phyloP scores from a whole-genome alignment of 202 grass and related monocot species.

The Saccharum hybrid region DNA sequence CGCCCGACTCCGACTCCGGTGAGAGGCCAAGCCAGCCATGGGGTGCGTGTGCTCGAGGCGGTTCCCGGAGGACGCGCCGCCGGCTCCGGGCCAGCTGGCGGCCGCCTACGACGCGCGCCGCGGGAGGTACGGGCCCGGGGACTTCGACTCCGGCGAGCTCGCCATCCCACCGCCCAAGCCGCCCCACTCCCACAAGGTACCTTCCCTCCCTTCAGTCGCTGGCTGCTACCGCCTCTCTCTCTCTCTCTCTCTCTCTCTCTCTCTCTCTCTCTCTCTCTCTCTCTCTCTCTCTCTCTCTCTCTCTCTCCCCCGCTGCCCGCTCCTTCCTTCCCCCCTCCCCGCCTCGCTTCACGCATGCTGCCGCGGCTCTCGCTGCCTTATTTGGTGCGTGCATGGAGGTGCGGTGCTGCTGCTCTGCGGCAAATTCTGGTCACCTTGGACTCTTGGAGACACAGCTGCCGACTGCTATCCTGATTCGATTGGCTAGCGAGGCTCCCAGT shows the following conservation, averaged over 20 bases:
- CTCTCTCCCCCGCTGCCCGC: background rate
- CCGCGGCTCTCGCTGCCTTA: background rate
- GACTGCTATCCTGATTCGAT: background rate
- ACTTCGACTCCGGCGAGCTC: constrained; percentile 75
- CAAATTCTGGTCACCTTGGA: background rate
- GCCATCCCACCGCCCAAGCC: constrained; percentile 60
- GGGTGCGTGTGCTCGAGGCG: constrained; percentile 66
- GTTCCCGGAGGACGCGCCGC: background rate
- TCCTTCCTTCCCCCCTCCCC: background rate
- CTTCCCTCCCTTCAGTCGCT: background rate
- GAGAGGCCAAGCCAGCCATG: constrained; percentile 38
- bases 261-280: too few species aligned
- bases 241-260: too few species aligned
- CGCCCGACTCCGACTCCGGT: background rate
- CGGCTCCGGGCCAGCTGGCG: constrained; percentile 27
- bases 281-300: background rate
- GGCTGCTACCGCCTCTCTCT: too few species aligned
- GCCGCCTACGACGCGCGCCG: constrained; percentile 46
- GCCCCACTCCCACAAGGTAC: constrained; percentile 43
- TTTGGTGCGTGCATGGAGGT: too few species aligned
- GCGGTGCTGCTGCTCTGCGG: background rate
- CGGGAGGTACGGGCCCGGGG: constrained; percentile 36
- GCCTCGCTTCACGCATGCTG: background rate
- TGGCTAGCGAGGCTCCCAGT: constrained; percentile 16
- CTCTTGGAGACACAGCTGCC: background rate